Percentiles rank a stretch among this genome's conserved stretches.
phyloP scores from a whole-genome alignment of 2,329 filamentous ascomycete genomes.

The Fusarium torulosum region DNA sequence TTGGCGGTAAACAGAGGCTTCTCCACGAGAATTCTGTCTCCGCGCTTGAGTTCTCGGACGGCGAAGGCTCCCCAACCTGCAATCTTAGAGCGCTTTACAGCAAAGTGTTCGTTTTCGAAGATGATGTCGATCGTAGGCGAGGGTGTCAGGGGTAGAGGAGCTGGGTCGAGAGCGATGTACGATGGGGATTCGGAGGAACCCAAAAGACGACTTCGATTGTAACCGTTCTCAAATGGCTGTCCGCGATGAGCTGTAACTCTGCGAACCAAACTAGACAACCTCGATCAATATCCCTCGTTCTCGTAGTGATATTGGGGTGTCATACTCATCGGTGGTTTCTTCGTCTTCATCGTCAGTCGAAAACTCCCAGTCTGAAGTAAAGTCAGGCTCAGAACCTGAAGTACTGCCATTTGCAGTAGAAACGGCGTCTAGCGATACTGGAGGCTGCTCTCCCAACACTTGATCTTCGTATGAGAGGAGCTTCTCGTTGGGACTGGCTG shows the following conservation, averaged over 20 bases:
- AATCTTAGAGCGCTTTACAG: slow-evolving; percentile 56
- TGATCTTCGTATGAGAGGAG: slow-evolving; percentile 15
- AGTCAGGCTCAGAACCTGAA: slow-evolving; percentile 41
- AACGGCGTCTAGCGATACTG: slow-evolving; percentile 9
- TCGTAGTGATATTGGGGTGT: neutral
- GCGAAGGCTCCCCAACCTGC: slow-evolving; percentile 65
- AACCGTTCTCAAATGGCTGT: slow-evolving; percentile 10
- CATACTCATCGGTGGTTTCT: slow-evolving; percentile 41
- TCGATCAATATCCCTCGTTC: neutral
- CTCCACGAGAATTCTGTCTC: slow-evolving; percentile 61
- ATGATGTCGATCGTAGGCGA: slow-evolving; percentile 8
- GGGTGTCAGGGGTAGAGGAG: slow-evolving; percentile 15
- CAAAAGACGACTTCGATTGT: slow-evolving; percentile 24
- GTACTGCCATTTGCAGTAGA: slow-evolving; percentile 31
- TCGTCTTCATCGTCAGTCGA: slow-evolving; percentile 42
- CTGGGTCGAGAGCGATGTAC: neutral
- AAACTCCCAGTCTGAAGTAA: slow-evolving; percentile 38
- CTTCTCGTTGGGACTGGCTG: slow-evolving; percentile 1
- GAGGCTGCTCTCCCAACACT: slow-evolving; percentile 2
- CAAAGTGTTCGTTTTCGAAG: slow-evolving; percentile 58
- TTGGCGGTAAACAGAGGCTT: slow-evolving; percentile 56
- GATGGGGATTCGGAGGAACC: neutral
- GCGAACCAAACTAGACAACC: slow-evolving; percentile 28
- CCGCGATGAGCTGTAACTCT: slow-evolving; percentile 28
- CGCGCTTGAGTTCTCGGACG: slow-evolving; percentile 51